Base-by-base conservation (phyloP, 2,329 filamentous ascomycete genomes). In the Ceratocystis alfenasii region DNA sequence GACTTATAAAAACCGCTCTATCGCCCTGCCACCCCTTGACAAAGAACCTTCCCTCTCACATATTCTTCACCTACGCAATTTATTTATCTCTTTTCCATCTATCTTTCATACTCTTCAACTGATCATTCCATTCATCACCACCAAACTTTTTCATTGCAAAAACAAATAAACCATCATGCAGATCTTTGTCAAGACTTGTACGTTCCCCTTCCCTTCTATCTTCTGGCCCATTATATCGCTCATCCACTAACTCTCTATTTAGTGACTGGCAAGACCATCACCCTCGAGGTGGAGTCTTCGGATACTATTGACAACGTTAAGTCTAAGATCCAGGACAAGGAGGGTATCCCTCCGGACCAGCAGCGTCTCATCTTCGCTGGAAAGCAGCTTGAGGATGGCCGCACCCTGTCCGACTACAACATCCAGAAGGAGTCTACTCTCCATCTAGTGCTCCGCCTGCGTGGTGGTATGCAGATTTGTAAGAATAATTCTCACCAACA, bases 151-250 rank as follows among this genome's bases (percentile, higher is more conserved):
- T 44, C 30, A 5, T 48, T 30, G 20, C 30, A 28, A 63, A 67
- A 63, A 5, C 66, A 68, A 59, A 69, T 63, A 63, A 61, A 68
- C 45, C 63, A 70, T 62, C 64, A 95, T 96, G 92, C 92, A 96
- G 84, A 96, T 96, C 83, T 96, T 96, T 79, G 92, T 96, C 74
- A 96, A 96, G 87, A 96, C 91, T 72, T 84, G 87, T 90, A 81
- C 83, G 87, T 87, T 73, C 45, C 50, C n/a, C 30, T 22, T 28
- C 55, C 45, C 45, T 30, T 45, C 25, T 48, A 33, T 30, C 50
- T 7, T 33, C 63, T 30, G 22, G 5, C 57, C 5, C 59, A 41
- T 1, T 62, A 55, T 68, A 76, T 69, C 78, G 81, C 71, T 80
- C 64, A 57, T 82, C 74, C 73, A 81, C 76, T 80, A 67, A 46